Base-by-base conservation (phyloP, 495 filamentous ascomycete genomes). In the Penicillium chermesinum region DNA sequence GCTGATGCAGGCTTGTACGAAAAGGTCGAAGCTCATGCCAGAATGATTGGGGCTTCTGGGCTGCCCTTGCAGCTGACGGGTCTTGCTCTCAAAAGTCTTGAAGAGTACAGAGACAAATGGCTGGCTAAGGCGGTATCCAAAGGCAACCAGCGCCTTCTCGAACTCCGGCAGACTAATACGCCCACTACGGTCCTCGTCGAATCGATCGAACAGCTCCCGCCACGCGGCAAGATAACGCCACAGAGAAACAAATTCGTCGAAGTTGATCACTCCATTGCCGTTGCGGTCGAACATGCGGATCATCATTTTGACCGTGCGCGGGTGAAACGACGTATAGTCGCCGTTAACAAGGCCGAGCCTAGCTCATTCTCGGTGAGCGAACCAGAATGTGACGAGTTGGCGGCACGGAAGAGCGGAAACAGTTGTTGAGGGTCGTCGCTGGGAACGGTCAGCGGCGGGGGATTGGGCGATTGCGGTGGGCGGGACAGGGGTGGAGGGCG, bases 231-330 rank as follows among this genome's bases (percentile, higher is more conserved):
- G 77, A 73, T 96, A 98, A 38, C 84, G 86, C 93, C 93, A 98
- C 36, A 98, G 71, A 3, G 88, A 89, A 61, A 72, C 93, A 57
- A 98, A 98, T 67, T 98, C 93, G 53, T 95, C 84, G 63, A 96
- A 98, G 40, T 82, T 87, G 61, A 98, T 95, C 5, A 82, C 87
- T 38, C 91, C 90, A 46, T 79, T 86, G 48, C 87, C 84, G 71
- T 96, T 86, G 6, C 70, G 64, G 71, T 97, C 93, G 69, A 98
- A 98, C 93, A 97, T 97, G 61, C 78, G 82, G 51, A 97, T 96
- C 93, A 98, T 97, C 89, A 96, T 94, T 50, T 85, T 85, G 48
- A 98, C 89, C 2, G 93, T 98, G 54, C 95, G 87, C n/a, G 85
- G 82, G 69, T 98, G 94, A 65, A 98, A 98, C 3, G 86, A 79